phyloP scores from a whole-genome alignment of 768 basidiomycete genomes.

The Punctularia strigosozonata region DNA sequence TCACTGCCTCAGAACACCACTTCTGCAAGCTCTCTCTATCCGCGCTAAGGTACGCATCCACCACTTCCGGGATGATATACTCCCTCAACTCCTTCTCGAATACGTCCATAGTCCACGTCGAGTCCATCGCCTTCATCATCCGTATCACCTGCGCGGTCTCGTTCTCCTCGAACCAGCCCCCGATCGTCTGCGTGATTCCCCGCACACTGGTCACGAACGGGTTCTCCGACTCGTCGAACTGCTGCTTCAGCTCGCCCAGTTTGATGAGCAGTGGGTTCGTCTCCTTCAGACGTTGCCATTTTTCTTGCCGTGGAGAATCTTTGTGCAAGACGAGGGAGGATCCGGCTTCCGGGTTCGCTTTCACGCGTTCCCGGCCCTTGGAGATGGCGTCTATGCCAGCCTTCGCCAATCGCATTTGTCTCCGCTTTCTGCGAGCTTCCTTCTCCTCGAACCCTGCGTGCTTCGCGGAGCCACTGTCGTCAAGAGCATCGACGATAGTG shows the following conservation, averaged over 20 bases:
- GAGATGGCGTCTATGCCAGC: conserved; percentile 67
- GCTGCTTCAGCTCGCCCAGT: conserved; percentile 45
- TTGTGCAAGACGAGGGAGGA: conserved; percentile 76
- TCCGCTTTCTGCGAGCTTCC: conserved; percentile 71
- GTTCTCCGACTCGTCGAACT: conserved; percentile 90
- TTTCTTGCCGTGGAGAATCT: conserved; percentile 65
- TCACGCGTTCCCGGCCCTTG: conserved; percentile 47
- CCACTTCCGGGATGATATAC: conserved; percentile 95
- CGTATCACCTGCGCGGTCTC: conserved; percentile 94
- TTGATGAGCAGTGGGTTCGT: conserved; percentile 65
- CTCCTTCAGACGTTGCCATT: conserved; percentile 71
- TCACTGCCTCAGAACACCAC: conserved; percentile 94
- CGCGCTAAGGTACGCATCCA: conserved; percentile 89
- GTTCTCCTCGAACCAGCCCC: conserved; percentile 92
- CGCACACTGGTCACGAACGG: conserved; percentile 75
- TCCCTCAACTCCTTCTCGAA: conserved; percentile 89
- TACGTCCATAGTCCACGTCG: conserved; percentile 70
- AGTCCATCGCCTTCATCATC: conserved; percentile 81
- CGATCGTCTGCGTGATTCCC: conserved; percentile 73
- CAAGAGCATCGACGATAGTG: conserved; percentile 82
- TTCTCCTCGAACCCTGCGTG: conserved; percentile 96
- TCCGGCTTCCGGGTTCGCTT: conserved; percentile 80
- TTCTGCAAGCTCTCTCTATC: conserved; percentile 75
- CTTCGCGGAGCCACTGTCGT: conserved; percentile 87
- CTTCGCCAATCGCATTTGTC: conserved; percentile 74